phyloP scores from a whole-genome alignment of 2,329 filamentous ascomycete species.

The Penicillium sp. region DNA sequence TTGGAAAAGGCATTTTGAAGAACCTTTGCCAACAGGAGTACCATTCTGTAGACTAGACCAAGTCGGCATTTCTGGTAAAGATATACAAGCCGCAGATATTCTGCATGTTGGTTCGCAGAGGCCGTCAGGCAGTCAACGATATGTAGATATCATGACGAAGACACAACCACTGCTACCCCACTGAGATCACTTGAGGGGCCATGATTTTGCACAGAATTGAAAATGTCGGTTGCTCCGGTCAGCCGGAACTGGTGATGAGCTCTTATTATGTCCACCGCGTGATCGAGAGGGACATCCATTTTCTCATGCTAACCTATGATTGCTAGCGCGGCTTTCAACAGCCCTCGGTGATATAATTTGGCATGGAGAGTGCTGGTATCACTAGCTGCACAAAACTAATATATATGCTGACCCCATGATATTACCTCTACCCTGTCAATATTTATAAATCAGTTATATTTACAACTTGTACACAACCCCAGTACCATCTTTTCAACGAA shows the following conservation, averaged over 20 bases:
- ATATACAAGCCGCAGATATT: conserved; percentile 40
- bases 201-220: conserved; percentile 44
- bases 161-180: conserved; percentile 47
- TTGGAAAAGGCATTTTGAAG: conserved; percentile 27
- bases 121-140: conserved; percentile 39
- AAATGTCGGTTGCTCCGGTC: conserved; percentile 40
- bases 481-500: conserved; percentile 41
- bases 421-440: no score
- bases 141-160: conserved; percentile 47
- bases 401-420: no score
- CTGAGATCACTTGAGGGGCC: conserved; percentile 44
- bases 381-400: conserved; percentile 36
- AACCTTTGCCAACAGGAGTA: conserved; percentile 42
- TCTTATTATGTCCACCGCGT: neutral
- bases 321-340: conserved; percentile 37
- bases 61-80: conserved; percentile 41
- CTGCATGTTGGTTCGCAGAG: conserved; percentile 40
- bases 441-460: no score
- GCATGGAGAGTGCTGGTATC: conserved; percentile 38
- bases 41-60: conserved; percentile 42
- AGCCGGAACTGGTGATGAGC: conserved; percentile 39
- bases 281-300: conserved; percentile 27
- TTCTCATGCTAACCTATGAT: conserved; percentile 44
- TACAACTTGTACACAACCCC: conserved; percentile 29
- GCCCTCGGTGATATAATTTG: conserved; percentile 33